A percentile compares a stretch with the other conserved stretches of the same genome.
These are phyloP conservation scores for Microdochium paspali DNA, from an alignment of 2,329 filamentous ascomycete species.

Conservation along the genomic window DNA sequence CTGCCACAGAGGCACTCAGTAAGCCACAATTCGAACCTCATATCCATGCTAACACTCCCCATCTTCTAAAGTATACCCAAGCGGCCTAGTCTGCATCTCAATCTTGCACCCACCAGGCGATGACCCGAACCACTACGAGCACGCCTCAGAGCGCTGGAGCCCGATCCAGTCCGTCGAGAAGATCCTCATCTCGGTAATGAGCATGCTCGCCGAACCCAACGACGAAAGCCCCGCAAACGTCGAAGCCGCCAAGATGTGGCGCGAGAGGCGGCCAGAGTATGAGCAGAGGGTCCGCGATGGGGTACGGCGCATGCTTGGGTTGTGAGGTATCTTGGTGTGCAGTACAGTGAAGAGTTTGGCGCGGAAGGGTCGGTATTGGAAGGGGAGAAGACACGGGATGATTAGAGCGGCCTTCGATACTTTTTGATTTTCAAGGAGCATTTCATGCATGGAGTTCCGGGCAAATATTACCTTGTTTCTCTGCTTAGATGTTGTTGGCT, in stretches of 20 bases:
- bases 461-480: no score
- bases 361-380: background rate
- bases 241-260: constrained; percentile 94
- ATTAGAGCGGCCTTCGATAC: no score
- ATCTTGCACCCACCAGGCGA: constrained; percentile 94
- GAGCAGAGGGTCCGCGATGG: constrained; percentile 77
- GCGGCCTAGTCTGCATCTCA: constrained; percentile 92
- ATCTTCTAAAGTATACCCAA: constrained; percentile 63
- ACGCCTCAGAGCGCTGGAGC: constrained; percentile 90
- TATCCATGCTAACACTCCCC: background rate
- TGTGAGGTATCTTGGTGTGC: no score
- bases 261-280: constrained; percentile 74
- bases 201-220: constrained; percentile 95
- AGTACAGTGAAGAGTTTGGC: no score
- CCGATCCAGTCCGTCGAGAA: constrained; percentile 97
- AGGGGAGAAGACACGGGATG: background rate
- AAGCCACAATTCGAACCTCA: background rate
- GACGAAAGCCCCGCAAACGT: constrained; percentile 96
- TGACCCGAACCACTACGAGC: constrained; percentile 97
- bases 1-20: constrained; percentile 1
- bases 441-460: no score
- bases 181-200: constrained; percentile 94
- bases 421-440: no score
- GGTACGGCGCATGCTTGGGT: constrained; percentile 68
- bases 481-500: no score